Percentiles rank a stretch among this genome's conserved stretches.
These are phyloP conservation scores for Geotrichum klebahnii DNA, from an alignment of 1,139 yeast species.

Conservation along the genomic window DNA sequence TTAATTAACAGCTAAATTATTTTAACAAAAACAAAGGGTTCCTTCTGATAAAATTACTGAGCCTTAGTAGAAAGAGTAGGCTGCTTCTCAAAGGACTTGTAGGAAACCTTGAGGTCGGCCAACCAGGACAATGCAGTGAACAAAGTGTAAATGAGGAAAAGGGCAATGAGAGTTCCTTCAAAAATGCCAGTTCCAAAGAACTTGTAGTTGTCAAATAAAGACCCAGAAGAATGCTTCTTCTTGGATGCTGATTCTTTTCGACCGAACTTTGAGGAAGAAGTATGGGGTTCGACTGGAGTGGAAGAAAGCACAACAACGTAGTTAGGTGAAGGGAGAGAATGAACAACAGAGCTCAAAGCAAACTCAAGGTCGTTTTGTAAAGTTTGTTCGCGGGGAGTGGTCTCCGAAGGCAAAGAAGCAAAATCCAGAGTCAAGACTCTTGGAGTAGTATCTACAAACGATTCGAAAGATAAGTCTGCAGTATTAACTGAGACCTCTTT, in stretches of 20 bases:
- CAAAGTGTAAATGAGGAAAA: slow-evolving; percentile 51
- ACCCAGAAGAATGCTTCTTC: slow-evolving; percentile 20
- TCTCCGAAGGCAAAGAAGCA: slow-evolving; percentile 24
- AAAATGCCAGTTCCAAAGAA: slow-evolving; percentile 63
- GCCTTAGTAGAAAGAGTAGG: slow-evolving; percentile 20
- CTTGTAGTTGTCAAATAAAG: slow-evolving; percentile 47
- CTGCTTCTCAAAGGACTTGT: slow-evolving; percentile 60
- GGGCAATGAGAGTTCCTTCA: slow-evolving; percentile 58
- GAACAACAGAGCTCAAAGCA: slow-evolving; percentile 31
- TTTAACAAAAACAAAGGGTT: background rate
- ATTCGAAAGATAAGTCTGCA: slow-evolving; percentile 28
- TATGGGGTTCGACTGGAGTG: slow-evolving; percentile 23
- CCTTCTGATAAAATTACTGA: slow-evolving; percentile 13
- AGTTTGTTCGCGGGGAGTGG: slow-evolving; percentile 19
- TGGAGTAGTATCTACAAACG: slow-evolving; percentile 34
- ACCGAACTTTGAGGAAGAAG: slow-evolving; percentile 16
- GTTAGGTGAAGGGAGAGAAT: slow-evolving; percentile 37
- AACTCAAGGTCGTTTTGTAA: slow-evolving; percentile 33
- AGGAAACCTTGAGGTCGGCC: slow-evolving; percentile 58
- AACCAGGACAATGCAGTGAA: slow-evolving; percentile 59
- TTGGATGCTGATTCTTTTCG: slow-evolving; percentile 7
- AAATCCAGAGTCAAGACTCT: slow-evolving; percentile 35
- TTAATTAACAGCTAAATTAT: background rate
- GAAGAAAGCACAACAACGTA: slow-evolving; percentile 37
- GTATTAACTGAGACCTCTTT: slow-evolving; percentile 31